phyloP scores from a whole-genome alignment of 495 filamentous ascomycete species.

The Daldinia concentrica region DNA sequence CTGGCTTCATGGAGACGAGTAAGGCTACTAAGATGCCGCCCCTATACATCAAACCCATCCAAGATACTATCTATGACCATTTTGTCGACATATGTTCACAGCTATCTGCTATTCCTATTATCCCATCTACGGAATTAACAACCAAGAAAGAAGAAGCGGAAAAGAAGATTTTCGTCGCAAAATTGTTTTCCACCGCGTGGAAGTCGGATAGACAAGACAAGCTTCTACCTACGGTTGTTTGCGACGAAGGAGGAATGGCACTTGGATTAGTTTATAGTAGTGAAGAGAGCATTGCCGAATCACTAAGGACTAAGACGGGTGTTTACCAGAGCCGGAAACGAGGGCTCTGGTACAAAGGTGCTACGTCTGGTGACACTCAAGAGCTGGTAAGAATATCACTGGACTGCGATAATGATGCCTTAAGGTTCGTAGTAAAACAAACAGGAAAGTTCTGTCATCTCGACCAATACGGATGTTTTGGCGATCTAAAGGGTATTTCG shows the following conservation, averaged over 20 bases:
- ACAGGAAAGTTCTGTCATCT: constrained; percentile 96
- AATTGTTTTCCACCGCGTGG: constrained; percentile 72
- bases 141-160: constrained; percentile 65
- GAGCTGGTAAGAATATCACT: constrained; percentile 83
- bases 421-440: constrained; percentile 89
- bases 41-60: constrained; percentile 58
- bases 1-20: constrained; percentile 55
- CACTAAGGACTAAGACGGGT: constrained; percentile 84
- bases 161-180: constrained; percentile 69
- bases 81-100: constrained; percentile 64
- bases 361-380: constrained; percentile 91
- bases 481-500: constrained; percentile 79
- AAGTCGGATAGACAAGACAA: constrained; percentile 86
- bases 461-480: constrained; percentile 90
- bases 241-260: constrained; percentile 84
- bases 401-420: constrained; percentile 93
- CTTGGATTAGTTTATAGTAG: constrained; percentile 94
- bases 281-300: constrained; percentile 86
- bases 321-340: constrained; percentile 96
- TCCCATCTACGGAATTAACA: constrained; percentile 76
- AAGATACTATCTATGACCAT: constrained; percentile 57
- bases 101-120: constrained; percentile 74
- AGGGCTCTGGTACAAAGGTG: constrained; percentile 96
- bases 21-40: constrained; percentile 56
- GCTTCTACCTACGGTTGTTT: constrained; percentile 85